Base-by-base conservation (phyloP, 495 filamentous ascomycete genomes). In the Rhizodiscina lignyota region DNA sequence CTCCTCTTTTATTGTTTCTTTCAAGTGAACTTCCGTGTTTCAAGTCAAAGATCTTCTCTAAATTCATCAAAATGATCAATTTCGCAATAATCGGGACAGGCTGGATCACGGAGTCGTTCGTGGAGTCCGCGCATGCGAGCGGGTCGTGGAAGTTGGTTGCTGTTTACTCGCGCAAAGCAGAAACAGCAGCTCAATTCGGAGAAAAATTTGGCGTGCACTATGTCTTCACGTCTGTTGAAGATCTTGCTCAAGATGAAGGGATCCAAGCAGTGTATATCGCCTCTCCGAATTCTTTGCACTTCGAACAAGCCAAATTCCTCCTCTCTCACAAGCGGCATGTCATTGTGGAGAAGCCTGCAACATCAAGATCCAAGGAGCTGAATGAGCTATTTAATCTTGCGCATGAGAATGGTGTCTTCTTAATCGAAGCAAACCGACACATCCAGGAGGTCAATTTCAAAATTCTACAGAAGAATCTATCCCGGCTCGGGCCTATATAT, bases 221-320 rank as follows among this genome's bases (percentile, higher is more conserved):
- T 11, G 20, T 32, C 29, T 38, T 52, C 41, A 52, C 45, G 5
- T 37, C 45, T 5, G 43, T 59, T 18, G 45, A 45, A 6, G 19
- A 28, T 15, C 43, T 59, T 19, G 51, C 49, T 18, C 21, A 17
- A 29, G 62, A 67, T 38, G 44, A 49, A 1, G 37, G 42, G 12
- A 58, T 71, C 23, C 48, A 59, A 37, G 51, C 52, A 4, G 49
- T 71, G 5, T 70, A 66, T 50, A 62, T 71, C 31, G 56, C 64
- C 3, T 60, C 65, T 1, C 66, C 67, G 5, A 67, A 67, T 43
- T 43, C 42, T 17, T 46, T 58, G 5, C 64, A 68, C 38, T 64
- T 52, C 34, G 59, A 62, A 46, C 65, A 62, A 58, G 51, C 60
- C 3, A 44, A 60, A 13, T 45, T 50, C 16, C 41, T 56, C 5